Base-by-base conservation (phyloP, 306 rosid species). In the Quercus aquifolioides region DNA sequence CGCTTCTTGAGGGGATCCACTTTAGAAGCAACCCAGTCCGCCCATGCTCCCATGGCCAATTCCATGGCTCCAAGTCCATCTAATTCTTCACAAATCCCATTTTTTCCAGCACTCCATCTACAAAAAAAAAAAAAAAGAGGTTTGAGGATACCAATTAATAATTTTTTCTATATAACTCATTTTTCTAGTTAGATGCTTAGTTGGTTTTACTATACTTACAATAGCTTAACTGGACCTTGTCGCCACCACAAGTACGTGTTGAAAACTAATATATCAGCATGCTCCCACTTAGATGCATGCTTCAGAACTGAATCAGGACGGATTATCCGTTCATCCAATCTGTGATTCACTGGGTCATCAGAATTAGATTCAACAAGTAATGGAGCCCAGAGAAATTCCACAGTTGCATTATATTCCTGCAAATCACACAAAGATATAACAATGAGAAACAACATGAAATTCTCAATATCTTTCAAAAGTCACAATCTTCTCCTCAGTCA, bases 181-280 rank as follows among this genome's bases (percentile, higher is more conserved):
- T 56, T 55, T 65, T 62, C 33, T 33, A 5, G n/a, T 23, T 60
- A 12, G 55, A 41, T 55, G 59, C 60, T 67, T 33, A 46, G 70
- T 56, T 71, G 54, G 75, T 67, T 13, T 59, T 60, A 63, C 49
- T 23, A 80, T 85, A 91, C 98, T 69, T 46, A 95, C 99, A 89
- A 79, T 51, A 95, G 93, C 93, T 95, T 95, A 75, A 95, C 98
- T 14, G 98, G 96, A 83, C 99, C 99, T 83, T 95, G 99, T 90
- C 99, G 88, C 99, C 99, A 95, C 99, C 99, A 95, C 87, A 95
- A 86, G 88, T 95, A 95, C 2, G 98, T 84, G 88, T 95, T 95
- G 76, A 95, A 95, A 81, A 93, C 85, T 79, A 95, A 88, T 74
- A 95, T 91, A 84, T 95, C 98, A 80, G 99, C 99, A 74, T 88